Conservation (phyloP, 495 filamentous ascomycete species). For the Halenospora varia region DNA sequence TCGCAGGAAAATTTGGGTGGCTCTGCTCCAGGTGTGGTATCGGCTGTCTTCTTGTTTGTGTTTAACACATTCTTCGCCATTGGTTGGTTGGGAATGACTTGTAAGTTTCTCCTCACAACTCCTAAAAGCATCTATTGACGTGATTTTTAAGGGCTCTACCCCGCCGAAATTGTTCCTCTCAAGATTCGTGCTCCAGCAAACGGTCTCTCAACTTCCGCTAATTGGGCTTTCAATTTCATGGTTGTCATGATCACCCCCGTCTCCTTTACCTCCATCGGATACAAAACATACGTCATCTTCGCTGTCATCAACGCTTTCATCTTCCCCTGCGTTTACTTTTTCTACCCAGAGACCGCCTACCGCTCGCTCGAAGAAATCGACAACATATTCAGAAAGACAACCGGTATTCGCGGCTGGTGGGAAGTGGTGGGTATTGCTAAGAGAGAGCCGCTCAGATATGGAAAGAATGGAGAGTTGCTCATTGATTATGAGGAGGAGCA, state of each 20-base stretch:
- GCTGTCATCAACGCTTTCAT: slow-evolving; percentile 73
- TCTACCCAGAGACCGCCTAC: slow-evolving; percentile 73
- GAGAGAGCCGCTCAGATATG: slow-evolving; percentile 63
- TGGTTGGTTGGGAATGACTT: slow-evolving; percentile 76
- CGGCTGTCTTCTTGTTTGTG: slow-evolving; percentile 60
- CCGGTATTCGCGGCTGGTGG: slow-evolving; percentile 38
- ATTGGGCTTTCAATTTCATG: slow-evolving; percentile 57
- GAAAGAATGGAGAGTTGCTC: slow-evolving; percentile 63
- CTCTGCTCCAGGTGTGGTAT: slow-evolving; percentile 33
- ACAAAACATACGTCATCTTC: slow-evolving; percentile 75
- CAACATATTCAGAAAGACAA: slow-evolving; percentile 65
- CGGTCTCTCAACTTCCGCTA: slow-evolving; percentile 58
- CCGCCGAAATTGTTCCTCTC: slow-evolving; percentile 69
- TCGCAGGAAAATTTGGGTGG: slow-evolving; percentile 29
- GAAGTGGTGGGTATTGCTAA: slow-evolving; percentile 55
- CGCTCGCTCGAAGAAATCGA: slow-evolving; percentile 76
- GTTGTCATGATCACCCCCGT: slow-evolving; percentile 72
- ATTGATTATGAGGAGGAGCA: slow-evolving; percentile 52
- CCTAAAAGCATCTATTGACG: slow-evolving; percentile 13
- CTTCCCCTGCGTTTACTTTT: slow-evolving; percentile 66
- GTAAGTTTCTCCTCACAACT: slow-evolving; percentile 15
- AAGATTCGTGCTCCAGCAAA: slow-evolving; percentile 72
- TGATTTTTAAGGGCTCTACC: slow-evolving; percentile 49
- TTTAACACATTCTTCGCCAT: slow-evolving; percentile 77
- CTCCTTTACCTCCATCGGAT: slow-evolving; percentile 61